Base-by-base conservation (phyloP, 2,329 filamentous ascomycete genomes). In the Periconia digitata region DNA sequence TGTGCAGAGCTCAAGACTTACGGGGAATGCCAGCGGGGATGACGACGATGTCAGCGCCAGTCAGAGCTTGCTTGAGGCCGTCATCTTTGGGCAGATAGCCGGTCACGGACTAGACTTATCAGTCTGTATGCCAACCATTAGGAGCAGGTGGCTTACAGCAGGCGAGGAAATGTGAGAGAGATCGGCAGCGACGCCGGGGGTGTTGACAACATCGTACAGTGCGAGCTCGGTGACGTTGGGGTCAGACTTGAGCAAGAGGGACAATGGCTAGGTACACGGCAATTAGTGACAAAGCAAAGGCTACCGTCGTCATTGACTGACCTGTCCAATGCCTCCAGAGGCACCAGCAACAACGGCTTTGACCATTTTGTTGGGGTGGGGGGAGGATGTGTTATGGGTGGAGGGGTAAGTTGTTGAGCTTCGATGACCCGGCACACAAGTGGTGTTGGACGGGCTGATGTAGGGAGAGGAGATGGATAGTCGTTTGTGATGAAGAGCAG, bases 201-300 rank as follows among this genome's bases (percentile, higher is more conserved):
- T 95, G 84, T 97, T 96, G 76, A 97, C 92, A 61, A 99, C 92
- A 95, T 99, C 94, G 82, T 96, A 99, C 66, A 99, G 89, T 53
- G 91, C 82, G 66, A 99, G 89, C 80, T 97, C 90, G 68, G 92
- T 87, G 67, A 99, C 82, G 69, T 90, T 85, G 58, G 91, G 88
- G 70, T 82, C 89, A 61, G 88, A 85, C 85, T 99, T 99, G 73
- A 97, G 83, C 66, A 99, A 88, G 62, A 99, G 89, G 59, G 94
- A 99, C 68, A 99, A 83, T 63, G 94, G 94, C 92, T 97, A n/a
- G n/a, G n/a, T n/a, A 70, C 41, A 46, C 10, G 10, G 29, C 21
- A 38, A 60, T 54, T 43, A 51, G 43, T 8, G 8, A 24, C 24
- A 35, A 34, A n/a, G 49, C 42, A 45, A 50, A 39, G 16, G 35